These are phyloP conservation scores for Fomitiporia mediterranea DNA, from an alignment of 1,284 basidiomycete genomes.

Conservation along the genomic window DNA sequence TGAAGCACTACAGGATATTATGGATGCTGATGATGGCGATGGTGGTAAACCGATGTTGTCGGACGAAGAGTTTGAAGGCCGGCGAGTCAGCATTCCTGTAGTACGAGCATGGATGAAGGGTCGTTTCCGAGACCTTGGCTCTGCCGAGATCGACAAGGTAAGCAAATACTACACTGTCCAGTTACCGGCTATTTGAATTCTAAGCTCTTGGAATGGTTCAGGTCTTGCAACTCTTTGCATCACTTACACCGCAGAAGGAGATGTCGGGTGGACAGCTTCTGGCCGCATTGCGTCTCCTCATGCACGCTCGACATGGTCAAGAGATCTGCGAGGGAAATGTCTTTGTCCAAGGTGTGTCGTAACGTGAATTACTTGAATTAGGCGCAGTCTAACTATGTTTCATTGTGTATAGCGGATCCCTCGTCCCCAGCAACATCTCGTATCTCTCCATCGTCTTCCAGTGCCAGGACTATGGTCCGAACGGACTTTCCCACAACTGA, in stretches of 20 bases:
- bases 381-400: not conserved
- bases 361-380: not conserved
- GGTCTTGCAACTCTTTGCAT: conserved; percentile 62
- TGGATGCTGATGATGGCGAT: conserved; percentile 33
- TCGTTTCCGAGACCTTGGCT: conserved; percentile 50
- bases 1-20: conserved; percentile 51
- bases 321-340: conserved; percentile 56
- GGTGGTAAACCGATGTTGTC: conserved; percentile 22
- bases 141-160: conserved; percentile 56
- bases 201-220: conserved; percentile 28
- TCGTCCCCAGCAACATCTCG: conserved; percentile 9
- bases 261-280: conserved; percentile 66
- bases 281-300: conserved; percentile 58
- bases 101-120: conserved; percentile 71
- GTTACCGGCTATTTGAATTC: too few species aligned
- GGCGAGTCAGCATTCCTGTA: conserved; percentile 52
- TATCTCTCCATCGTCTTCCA: conserved; percentile 19
- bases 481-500: conserved; percentile 23
- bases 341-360: conserved; percentile 63
- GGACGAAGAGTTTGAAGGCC: conserved; percentile 37
- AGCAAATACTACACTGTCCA: conserved; percentile 18
- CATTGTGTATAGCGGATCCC: conserved; percentile 2
- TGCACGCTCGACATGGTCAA: conserved; percentile 57
- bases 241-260: conserved; percentile 46
- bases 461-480: conserved; percentile 18